Base-by-base conservation (phyloP, 305 asterid genomes). In the Solanum hybrid region DNA sequence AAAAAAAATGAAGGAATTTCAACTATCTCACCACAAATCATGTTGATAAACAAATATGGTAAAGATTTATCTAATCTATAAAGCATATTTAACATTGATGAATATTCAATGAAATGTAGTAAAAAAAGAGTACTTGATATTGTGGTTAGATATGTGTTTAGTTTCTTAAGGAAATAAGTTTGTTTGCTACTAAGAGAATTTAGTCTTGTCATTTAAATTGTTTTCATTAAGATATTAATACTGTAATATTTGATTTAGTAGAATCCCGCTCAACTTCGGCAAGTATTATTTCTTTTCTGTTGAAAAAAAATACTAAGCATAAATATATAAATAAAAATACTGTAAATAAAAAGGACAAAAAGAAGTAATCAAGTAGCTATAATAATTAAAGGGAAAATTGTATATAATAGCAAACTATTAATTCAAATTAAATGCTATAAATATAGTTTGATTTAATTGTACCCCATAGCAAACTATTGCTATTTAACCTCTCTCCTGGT, bases 1-100 rank as follows among this genome's bases (percentile, higher is more conserved):
- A 24, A n/a, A 1, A 5, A 24, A 1, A 11, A 2, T 5, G 0
- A 26, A 26, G 2, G 0, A 0, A 24, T 69, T 11, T 11, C 4
- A 69, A 26, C 0, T 28, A 71, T 26, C 16, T 3, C 8, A 71
- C 33, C 1, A 71, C 9, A 71, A 71, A 24, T 11, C 9, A 71
- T 1, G 5, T n/a, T 67, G 33, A 5, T 2, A 26, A 71, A 2
- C 1, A 71, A 74, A 16, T 29, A 28, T 28, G 35, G 4, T 73
- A 5, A 73, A 71, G 1, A 69, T 69, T 69, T 26, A 69, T n/a
- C 1, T 24, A 2, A 5, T 4, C 7, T 2, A 57, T 6, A 26
- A 71, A 29, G 6, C 33, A 28, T 74, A 28, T 6, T 74, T 1
- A 6, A 7, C 8, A 29, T 74, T 57, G 67, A 57, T 73, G 35